Evolutionary conservation across 495 filamentous ascomycete species (phyloP).

Genomic region (Evernia prunastri): DNA sequence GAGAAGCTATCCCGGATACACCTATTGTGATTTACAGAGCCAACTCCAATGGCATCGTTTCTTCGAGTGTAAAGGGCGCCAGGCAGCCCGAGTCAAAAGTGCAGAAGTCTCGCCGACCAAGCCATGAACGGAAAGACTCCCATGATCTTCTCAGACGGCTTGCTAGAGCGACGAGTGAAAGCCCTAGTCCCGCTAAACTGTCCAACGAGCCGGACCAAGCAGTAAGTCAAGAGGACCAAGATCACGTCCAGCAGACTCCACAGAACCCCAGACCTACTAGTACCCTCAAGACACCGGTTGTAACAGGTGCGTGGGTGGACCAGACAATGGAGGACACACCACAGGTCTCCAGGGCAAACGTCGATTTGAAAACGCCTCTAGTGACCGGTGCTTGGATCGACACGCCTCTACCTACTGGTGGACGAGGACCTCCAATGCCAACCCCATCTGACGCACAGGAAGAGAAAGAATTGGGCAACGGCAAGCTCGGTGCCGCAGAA

Average conservation of each 20-base stretch:
- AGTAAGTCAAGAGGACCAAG: conserved; percentile 1
- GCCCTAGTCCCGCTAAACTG: conserved; percentile 23
- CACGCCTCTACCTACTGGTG: conserved; percentile 43
- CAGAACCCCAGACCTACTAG: conserved; percentile 10
- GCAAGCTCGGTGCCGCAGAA: conserved; percentile 21
- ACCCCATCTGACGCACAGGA: conserved; percentile 18
- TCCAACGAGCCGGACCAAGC: conserved; percentile 3
- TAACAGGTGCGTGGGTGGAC: conserved; percentile 44
- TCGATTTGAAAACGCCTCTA: conserved; percentile 39
- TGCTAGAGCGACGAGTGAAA: conserved; percentile 51
- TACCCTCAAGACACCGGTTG: conserved; percentile 36
- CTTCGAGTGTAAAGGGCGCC: conserved; percentile 10
- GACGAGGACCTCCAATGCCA: conserved; percentile 21
- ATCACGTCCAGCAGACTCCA: conserved; percentile 13
- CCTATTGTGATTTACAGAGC: conserved; percentile 47
- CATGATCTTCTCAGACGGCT: conserved; percentile 59
- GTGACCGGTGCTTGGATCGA: conserved; percentile 50
- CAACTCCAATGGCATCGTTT: conserved; percentile 22
- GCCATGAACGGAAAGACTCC: conserved; percentile 50
- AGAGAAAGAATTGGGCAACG: conserved; percentile 17
- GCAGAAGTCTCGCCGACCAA: conserved; percentile 33
- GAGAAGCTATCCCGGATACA: conserved; percentile 44
- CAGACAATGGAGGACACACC: conserved; percentile 28
- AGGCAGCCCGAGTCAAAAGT: conserved; percentile 19
- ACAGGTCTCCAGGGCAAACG: conserved; percentile 8